phyloP scores from a whole-genome alignment of 352 stramenopile species.

The Globisporangium lucens region DNA sequence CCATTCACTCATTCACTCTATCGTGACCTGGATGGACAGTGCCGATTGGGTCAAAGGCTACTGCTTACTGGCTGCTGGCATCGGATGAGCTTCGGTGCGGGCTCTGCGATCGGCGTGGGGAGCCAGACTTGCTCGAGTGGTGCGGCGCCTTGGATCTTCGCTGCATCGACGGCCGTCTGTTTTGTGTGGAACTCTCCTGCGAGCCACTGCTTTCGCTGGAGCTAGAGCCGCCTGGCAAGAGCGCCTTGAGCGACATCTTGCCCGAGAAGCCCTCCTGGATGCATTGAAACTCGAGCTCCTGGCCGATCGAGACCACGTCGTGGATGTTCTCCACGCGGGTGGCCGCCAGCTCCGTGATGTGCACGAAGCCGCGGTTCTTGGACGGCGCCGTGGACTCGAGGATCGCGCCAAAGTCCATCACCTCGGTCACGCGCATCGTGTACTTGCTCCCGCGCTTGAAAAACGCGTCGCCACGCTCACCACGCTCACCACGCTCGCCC shows the following conservation, averaged over 20 bases:
- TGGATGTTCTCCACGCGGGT: constrained; percentile 66
- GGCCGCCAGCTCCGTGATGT: constrained; percentile 92
- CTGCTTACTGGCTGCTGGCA: constrained; percentile 1
- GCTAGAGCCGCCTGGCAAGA: constrained; percentile 13
- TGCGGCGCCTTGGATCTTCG: constrained; percentile 18
- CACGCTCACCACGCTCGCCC: constrained; percentile 1
- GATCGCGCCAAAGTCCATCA: constrained; percentile 95
- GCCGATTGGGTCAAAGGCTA: not conserved
- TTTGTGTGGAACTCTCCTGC: constrained; percentile 6
- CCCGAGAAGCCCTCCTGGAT: constrained; percentile 72
- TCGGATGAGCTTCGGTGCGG: constrained; percentile 12
- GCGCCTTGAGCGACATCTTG: constrained; percentile 80
- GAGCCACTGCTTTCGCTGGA: not conserved
- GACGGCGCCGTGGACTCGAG: constrained; percentile 73
- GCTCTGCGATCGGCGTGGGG: constrained; percentile 14
- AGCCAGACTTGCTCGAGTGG: constrained; percentile 7
- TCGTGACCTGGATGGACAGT: not conserved
- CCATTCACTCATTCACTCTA: not conserved
- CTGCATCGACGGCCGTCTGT: constrained; percentile 32
- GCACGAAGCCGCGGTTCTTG: constrained; percentile 89
- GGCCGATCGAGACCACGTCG: constrained; percentile 51
- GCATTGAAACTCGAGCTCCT: constrained; percentile 80
- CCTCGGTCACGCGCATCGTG: constrained; percentile 89
- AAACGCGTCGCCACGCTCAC: constrained; percentile 29
- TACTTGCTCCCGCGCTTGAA: constrained; percentile 90